Percentiles rank a stretch among this genome's conserved stretches.
phyloP scores from a whole-genome alignment of 805 yeast genomes.

The Metschnikowia koreensis region DNA sequence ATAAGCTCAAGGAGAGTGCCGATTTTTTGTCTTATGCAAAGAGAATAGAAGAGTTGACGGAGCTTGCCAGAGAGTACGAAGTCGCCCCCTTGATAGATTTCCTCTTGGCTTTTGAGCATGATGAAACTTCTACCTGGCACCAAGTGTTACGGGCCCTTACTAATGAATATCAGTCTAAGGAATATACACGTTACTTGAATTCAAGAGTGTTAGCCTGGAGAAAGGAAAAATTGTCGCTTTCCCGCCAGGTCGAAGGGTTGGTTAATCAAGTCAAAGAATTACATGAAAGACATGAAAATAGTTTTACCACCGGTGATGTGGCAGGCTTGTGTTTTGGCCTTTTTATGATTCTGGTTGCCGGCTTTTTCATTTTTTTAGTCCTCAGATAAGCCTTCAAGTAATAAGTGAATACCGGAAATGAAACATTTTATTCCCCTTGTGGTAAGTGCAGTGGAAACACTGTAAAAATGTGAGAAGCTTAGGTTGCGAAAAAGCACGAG shows the following conservation, averaged over 20 bases:
- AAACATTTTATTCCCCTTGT: too few species aligned
- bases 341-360: too few species aligned
- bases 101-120: constrained; percentile 1
- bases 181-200: not conserved
- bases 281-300: too few species aligned
- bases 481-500: too few species aligned
- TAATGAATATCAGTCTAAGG: not conserved
- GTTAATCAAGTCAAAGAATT: not conserved
- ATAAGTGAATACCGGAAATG: too few species aligned
- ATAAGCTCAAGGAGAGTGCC: not conserved
- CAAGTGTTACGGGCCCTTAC: not conserved
- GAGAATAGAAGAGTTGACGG: not conserved
- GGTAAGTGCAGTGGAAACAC: too few species aligned
- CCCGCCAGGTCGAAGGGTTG: not conserved
- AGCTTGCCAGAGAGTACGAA: not conserved
- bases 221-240: not conserved
- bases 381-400: too few species aligned
- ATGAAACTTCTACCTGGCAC: not conserved
- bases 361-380: too few species aligned
- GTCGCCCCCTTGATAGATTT: not conserved
- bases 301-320: too few species aligned
- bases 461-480: too few species aligned
- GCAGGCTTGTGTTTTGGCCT: too few species aligned
- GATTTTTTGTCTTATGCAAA: not conserved
- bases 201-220: not conserved